Base-by-base conservation (phyloP, 345 rosid species). In the Brassica cretica region DNA sequence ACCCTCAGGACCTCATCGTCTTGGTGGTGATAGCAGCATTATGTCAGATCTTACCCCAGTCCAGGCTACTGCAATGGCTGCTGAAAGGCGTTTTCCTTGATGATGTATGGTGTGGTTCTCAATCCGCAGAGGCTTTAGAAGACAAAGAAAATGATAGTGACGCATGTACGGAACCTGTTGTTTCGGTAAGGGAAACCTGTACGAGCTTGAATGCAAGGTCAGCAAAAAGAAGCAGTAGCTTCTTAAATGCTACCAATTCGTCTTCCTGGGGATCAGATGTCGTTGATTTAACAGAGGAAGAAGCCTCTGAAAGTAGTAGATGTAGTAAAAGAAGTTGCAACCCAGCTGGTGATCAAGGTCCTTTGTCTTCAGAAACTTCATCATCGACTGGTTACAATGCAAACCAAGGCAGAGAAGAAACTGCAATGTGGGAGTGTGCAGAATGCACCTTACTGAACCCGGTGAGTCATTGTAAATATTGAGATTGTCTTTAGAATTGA, bases 11-110 rank as follows among this genome's bases (percentile, higher is more conserved):
- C 94, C 97, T 11, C 88, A 84, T 11, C 86, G 89, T 68, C 91
- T 93, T 66, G 99, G 99, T 4, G 96, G 99, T 66, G 90, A 91
- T 73, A 86, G 82, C 86, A 79, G 71, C 84, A 84, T 93, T 16
- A 95, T 87, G 99, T 85, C 37, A 68, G 90, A 89, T 33, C 97
- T 93, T 53, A 91, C 88, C 82, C 99, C 98, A 63, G 70, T 85
- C 25, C 98, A 93, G 84, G 99, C 98, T 64, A 96, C 97, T 67
- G 97, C 96, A 2, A 91, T 93, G 97, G 99, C 98, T 64, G 96
- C 97, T 14, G 98, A 93, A 89, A 95, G 97, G 80, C 14, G 98
- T n/a, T 74, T 73, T 88, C 21, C 89, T 85, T 79, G 97, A 93
- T 85, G 97, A 91, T 72, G 83, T 95, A n/a, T 89, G 79, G 94